phyloP scores from a whole-genome alignment of 1,139 yeast genomes.

The Blastobotrys raffinosifermentans region DNA sequence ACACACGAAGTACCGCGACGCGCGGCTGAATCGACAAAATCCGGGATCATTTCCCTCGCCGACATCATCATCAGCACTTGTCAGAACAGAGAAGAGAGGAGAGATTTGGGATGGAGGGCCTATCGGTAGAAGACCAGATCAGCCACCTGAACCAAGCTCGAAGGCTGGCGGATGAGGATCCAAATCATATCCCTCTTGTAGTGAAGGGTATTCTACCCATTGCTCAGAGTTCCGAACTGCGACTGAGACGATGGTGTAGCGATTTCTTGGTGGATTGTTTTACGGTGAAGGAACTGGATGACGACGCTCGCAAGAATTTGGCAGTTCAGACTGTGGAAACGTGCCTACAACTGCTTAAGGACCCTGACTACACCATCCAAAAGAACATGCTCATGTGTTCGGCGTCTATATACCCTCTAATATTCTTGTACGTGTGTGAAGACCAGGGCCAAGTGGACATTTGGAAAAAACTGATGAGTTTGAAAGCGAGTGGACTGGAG shows the following conservation, averaged over 20 bases:
- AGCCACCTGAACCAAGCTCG: constrained; percentile 35
- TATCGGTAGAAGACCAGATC: constrained; percentile 21
- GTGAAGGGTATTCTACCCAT: constrained; percentile 34
- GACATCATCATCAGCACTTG: no score
- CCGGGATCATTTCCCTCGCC: no score
- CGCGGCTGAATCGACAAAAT: no score
- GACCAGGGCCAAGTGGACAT: constrained; percentile 23
- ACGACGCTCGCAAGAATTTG: constrained; percentile 24
- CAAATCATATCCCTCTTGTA: constrained; percentile 33
- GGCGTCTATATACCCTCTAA: constrained; percentile 32
- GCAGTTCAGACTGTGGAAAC: constrained; percentile 32
- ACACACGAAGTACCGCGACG: no score
- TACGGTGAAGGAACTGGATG: constrained; percentile 27
- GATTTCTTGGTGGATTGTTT: constrained; percentile 37
- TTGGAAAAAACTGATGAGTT: constrained; percentile 28
- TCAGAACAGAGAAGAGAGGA: no score
- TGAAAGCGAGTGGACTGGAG: constrained; percentile 30
- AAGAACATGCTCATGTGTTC: constrained; percentile 31
- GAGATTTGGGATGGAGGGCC: no score
- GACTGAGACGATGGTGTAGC: constrained; percentile 36
- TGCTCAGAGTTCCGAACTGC: constrained; percentile 31
- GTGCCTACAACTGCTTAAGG: constrained; percentile 25
- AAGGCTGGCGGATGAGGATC: constrained; percentile 32
- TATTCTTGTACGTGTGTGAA: constrained; percentile 28
- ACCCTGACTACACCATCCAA: constrained; percentile 24